A percentile compares a stretch with the other conserved stretches of the same genome.
phyloP scores from a whole-genome alignment of 2,329 filamentous ascomycete species.

The Talaromyces sp. region DNA sequence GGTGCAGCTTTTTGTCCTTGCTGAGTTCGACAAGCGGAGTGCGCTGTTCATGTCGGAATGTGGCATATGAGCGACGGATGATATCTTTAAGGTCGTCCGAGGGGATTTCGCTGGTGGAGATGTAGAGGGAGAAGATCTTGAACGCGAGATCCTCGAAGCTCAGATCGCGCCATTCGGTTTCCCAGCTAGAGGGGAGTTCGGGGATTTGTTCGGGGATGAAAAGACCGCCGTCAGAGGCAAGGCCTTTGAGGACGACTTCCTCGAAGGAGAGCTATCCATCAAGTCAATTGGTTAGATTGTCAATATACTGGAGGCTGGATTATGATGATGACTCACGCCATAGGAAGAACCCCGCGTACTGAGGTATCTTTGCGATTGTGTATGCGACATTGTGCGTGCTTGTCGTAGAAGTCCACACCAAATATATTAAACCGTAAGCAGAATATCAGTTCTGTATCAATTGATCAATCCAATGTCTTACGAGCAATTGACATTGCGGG shows the following conservation, averaged over 20 bases:
- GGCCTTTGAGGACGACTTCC: slow-evolving; percentile 82
- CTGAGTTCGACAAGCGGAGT: slow-evolving; percentile 78
- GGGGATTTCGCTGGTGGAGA: slow-evolving; percentile 79
- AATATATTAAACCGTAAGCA: too few relatives aligned
- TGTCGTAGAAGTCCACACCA: background rate
- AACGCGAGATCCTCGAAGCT: slow-evolving; percentile 79
- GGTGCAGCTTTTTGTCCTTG: slow-evolving; percentile 66
- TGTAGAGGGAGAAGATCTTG: slow-evolving; percentile 82
- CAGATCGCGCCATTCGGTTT: slow-evolving; percentile 64
- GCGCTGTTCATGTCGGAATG: slow-evolving; percentile 75
- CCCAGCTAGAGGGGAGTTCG: background rate
- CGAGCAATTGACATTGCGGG: background rate
- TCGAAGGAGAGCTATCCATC: slow-evolving; percentile 68
- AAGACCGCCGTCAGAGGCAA: slow-evolving; percentile 80
- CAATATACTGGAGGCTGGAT: background rate
- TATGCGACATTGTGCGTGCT: background rate
- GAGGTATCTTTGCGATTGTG: slow-evolving; percentile 6
- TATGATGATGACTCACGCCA: slow-evolving; percentile 6
- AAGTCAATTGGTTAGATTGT: background rate
- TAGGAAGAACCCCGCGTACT: slow-evolving; percentile 4
- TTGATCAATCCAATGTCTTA: background rate
- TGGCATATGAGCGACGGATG: slow-evolving; percentile 80
- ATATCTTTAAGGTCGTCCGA: slow-evolving; percentile 74
- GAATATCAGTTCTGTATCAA: background rate
- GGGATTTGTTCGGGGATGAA: slow-evolving; percentile 86